Base-by-base conservation (phyloP, 495 filamentous ascomycete species). In the Penicillium bialowiezense region DNA sequence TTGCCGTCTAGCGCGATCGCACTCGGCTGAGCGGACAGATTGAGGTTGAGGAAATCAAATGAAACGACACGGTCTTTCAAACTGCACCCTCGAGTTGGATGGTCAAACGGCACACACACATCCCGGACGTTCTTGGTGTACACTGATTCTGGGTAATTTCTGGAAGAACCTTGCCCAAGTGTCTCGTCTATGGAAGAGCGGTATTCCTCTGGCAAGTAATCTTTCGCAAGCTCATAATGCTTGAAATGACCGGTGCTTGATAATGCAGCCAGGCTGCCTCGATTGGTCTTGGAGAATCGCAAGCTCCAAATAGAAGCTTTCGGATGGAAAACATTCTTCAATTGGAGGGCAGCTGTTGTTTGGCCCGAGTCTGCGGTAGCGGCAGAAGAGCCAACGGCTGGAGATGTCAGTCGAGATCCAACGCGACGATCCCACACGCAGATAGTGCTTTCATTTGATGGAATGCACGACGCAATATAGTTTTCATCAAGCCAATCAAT, bases 401-500 rank as follows among this genome's bases (percentile, higher is more conserved):
- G 56, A 8, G 68, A 66, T 18, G 69, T 64, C 12, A 70, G 67
- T 12, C 81, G 77, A 24, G 73, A 60, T 7, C 83, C 78, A 38
- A 83, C 84, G 12, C 93, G 85, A 14, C 84, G 81, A 65, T 98
- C 93, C 93, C 93, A 98, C 13, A 97, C 77, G 52, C 86, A 88
- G 44, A 97, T 78, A 3, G 76, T 77, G 14, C 83, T 67, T 65
- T 95, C 75, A 60, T 83, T 68, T 59, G 82, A 63, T 65, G 88
- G 70, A 9, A 81, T 81, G n/a, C 88, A 89, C 5, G 91, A 95
- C 0, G 91, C 89, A 65, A 97, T 96, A 59, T 96, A 96, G 58
- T 97, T 96, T 58, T 89, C 84, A 64, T 97, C 89, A 9, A 86
- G 76, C 55, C 86, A 88, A 65, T 98, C 89, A 50, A 97, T 91